phyloP scores from a whole-genome alignment of 352 stramenopile species.

The Pythium insidiosum region DNA sequence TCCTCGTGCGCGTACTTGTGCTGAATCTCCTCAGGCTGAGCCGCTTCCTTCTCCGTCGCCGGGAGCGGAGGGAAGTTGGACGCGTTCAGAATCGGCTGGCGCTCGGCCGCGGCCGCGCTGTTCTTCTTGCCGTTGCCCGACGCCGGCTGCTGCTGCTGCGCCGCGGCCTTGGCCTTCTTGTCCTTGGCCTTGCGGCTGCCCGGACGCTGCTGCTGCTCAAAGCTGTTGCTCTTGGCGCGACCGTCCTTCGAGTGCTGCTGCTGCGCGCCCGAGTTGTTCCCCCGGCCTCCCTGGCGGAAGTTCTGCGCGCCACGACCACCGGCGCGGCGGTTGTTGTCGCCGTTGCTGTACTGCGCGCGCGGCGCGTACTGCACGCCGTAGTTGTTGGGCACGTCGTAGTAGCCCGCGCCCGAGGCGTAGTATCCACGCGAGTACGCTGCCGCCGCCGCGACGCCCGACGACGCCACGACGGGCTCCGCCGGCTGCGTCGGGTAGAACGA shows the following conservation, averaged over 20 bases:
- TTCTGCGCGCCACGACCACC: conserved; percentile 14
- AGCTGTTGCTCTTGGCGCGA: conserved; percentile 43
- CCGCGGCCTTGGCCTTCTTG: conserved; percentile 34
- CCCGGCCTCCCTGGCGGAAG: conserved; percentile 24
- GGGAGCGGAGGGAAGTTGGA: conserved; percentile 80
- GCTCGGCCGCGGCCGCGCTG: conserved; percentile 22
- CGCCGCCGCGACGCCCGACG: conserved; percentile 25
- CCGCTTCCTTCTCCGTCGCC: conserved; percentile 28
- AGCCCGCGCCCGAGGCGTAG: conserved; percentile 46
- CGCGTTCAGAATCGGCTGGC: conserved; percentile 72
- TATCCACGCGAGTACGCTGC: conserved; percentile 33
- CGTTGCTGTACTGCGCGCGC: conserved; percentile 34
- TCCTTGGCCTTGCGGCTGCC: conserved; percentile 55
- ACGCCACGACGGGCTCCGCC: conserved; percentile 36
- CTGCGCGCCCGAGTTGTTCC: conserved; percentile 12
- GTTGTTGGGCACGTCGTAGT: conserved; percentile 57
- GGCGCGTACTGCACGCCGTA: conserved; percentile 53
- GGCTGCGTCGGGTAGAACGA: conserved; percentile 84
- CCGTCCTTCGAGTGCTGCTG: conserved; percentile 32
- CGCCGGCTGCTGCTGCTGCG: conserved; percentile 21
- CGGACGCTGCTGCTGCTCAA: conserved; percentile 30
- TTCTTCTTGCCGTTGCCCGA: conserved; percentile 29
- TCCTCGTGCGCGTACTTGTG: conserved; percentile 84
- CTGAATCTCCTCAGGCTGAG: conserved; percentile 32
- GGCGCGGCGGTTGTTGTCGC: conserved; percentile 18